Percentiles rank a stretch among this genome's conserved stretches.
Conservation (phyloP, 768 basidiomycete genomes). For the Pholiota molesta region DNA sequence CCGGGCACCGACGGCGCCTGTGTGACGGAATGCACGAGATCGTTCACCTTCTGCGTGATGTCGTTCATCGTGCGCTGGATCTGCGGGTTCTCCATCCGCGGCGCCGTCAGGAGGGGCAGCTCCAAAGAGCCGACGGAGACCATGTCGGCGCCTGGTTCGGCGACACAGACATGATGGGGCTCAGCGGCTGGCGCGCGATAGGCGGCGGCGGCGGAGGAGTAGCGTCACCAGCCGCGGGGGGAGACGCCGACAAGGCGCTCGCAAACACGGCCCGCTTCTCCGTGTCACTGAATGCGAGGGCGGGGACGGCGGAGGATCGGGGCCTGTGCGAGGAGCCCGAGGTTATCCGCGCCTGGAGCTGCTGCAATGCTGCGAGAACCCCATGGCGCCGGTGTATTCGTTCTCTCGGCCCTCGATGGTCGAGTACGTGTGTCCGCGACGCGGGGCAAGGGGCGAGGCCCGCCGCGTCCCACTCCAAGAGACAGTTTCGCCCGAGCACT, state of each 20-base stretch:
- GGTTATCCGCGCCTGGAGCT: slow-evolving; percentile 21
- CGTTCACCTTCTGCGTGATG: slow-evolving; percentile 49
- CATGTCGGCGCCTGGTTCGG: slow-evolving; percentile 2
- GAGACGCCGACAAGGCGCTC: slow-evolving; percentile 5
- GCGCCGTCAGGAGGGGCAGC: slow-evolving; percentile 44
- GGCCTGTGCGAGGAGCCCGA: slow-evolving; percentile 16
- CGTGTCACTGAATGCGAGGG: slow-evolving; percentile 16
- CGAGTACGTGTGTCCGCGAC: slow-evolving; percentile 42
- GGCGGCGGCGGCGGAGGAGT: too few relatives aligned
- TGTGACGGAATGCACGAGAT: slow-evolving; percentile 33
- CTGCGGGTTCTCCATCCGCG: slow-evolving; percentile 34
- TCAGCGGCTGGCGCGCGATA: slow-evolving; percentile 5
- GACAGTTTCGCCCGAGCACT: slow-evolving; percentile 25
- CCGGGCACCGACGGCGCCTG: slow-evolving; percentile 10
- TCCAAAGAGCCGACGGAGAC: slow-evolving; percentile 15
- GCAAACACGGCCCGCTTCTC: slow-evolving; percentile 22
- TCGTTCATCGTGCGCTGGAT: slow-evolving; percentile 47
- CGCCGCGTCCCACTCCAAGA: slow-evolving; percentile 25
- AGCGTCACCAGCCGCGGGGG: slow-evolving; percentile 1
- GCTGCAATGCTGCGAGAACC: slow-evolving; percentile 30
- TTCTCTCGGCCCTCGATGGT: slow-evolving; percentile 14
- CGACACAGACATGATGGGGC: slow-evolving; percentile 9
- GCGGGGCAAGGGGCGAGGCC: slow-evolving; percentile 36
- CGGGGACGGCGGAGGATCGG: not conserved
- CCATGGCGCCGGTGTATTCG: slow-evolving; percentile 16